A percentile compares a stretch with the other conserved stretches of the same genome.
Evolutionary conservation across 352 stramenopile species (phyloP).

Genomic region (Globisporangium cystogenes): DNA sequence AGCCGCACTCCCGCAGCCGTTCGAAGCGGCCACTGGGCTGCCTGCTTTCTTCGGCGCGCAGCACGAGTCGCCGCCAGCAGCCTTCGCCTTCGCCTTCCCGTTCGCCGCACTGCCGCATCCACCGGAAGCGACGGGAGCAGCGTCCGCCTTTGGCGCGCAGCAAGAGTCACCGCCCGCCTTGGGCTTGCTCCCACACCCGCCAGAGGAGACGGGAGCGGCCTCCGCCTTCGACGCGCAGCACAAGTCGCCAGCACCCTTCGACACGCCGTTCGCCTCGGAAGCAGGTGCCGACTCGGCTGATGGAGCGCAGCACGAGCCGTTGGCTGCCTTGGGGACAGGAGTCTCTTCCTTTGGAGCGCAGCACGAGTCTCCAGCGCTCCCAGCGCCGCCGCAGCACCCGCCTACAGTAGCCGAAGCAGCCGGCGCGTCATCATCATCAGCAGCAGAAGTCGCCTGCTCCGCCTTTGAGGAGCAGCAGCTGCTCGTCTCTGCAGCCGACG

Average conservation of each 20-base stretch:
- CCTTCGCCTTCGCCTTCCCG: neutral
- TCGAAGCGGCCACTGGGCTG: neutral
- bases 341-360: neutral
- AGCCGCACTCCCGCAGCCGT: neutral
- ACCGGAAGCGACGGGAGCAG: neutral
- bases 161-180: neutral
- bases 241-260: neutral
- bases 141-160: neutral
- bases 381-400: neutral
- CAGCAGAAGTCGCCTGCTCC: neutral
- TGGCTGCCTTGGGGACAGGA: neutral
- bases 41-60: slow-evolving; percentile 1
- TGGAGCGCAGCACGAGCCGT: slow-evolving; percentile 1
- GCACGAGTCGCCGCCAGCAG: slow-evolving; percentile 1
- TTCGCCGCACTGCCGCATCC: neutral
- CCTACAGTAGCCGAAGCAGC: neutral
- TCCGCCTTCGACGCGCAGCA: slow-evolving; percentile 1
- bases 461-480: slow-evolving; percentile 16
- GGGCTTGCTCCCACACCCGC: neutral
- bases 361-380: neutral
- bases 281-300: no score
- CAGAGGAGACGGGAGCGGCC: neutral
- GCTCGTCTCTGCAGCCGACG: neutral
- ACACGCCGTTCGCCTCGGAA: no score
- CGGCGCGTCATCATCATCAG: neutral